phyloP scores from a whole-genome alignment of 768 basidiomycete species.

The Tylopilus cervinicoccineus region DNA sequence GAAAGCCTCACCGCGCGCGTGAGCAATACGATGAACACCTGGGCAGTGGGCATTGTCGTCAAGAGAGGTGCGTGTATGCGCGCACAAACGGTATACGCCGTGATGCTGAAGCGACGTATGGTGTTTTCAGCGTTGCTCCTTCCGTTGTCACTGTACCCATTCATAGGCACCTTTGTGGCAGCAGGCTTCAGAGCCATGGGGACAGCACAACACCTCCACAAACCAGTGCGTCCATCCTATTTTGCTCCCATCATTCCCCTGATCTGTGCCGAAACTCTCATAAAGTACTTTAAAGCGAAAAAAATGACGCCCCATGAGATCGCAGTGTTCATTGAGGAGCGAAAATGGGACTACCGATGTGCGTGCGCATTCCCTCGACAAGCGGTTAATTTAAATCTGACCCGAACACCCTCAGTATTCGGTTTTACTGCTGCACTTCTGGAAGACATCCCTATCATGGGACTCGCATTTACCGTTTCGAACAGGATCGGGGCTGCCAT shows the following conservation, averaged over 20 bases:
- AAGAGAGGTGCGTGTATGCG: conserved; percentile 20
- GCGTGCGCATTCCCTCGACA: conserved; percentile 13
- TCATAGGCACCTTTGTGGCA: conserved; percentile 57
- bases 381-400: neutral
- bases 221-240: conserved; percentile 43
- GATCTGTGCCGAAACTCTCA: neutral
- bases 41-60: conserved; percentile 14
- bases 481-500: conserved; percentile 91
- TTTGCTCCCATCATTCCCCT: neutral
- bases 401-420: conserved; percentile 49
- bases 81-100: too few relatives aligned
- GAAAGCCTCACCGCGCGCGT: conserved; percentile 23
- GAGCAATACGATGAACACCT: conserved; percentile 11
- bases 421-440: conserved; percentile 81
- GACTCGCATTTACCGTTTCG: conserved; percentile 77
- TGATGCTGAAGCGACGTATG: neutral
- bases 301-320: conserved; percentile 69
- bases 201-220: conserved; percentile 66
- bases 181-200: conserved; percentile 66
- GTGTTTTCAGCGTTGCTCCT: conserved; percentile 47
- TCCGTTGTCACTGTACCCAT: conserved; percentile 64
- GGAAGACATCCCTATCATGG: conserved; percentile 78
- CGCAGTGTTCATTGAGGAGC: conserved; percentile 80
- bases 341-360: conserved; percentile 87
- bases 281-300: conserved; percentile 80